These are phyloP conservation scores for Carpinus fangiana DNA, from an alignment of 306 rosid species.

Conservation along the genomic window DNA sequence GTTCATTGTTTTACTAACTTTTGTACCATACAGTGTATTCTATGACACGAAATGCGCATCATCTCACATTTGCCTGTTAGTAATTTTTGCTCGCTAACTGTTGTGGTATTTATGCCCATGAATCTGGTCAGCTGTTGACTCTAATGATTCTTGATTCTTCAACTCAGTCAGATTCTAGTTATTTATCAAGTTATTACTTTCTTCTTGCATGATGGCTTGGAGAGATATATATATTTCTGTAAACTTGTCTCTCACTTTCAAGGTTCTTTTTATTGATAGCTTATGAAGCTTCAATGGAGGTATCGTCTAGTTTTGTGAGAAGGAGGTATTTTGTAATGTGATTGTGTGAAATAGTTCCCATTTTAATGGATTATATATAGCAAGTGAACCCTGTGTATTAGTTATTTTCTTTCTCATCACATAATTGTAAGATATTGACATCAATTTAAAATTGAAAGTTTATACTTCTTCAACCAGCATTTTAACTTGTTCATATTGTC, in stretches of 20 bases:
- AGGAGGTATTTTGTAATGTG: neutral
- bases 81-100: conserved; percentile 26
- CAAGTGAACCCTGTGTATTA: neutral
- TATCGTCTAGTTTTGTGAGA: neutral
- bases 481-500: neutral
- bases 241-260: neutral
- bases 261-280: neutral
- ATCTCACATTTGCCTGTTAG: conserved; percentile 26
- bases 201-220: neutral
- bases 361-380: neutral
- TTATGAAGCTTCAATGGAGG: neutral
- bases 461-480: neutral
- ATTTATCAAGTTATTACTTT: neutral
- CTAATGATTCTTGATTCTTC: conserved; percentile 14
- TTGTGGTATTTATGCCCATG: conserved; percentile 17
- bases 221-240: neutral
- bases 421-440: neutral
- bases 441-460: neutral
- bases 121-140: conserved; percentile 23
- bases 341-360: neutral
- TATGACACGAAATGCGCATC: conserved; percentile 28
- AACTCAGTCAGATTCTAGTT: conserved; percentile 6
- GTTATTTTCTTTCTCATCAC: neutral
- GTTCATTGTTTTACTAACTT: conserved; percentile 42
- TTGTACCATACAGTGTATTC: conserved; percentile 36